Conservation (phyloP, 2,329 filamentous ascomycete species). For the Fusarium guadeloupense region DNA sequence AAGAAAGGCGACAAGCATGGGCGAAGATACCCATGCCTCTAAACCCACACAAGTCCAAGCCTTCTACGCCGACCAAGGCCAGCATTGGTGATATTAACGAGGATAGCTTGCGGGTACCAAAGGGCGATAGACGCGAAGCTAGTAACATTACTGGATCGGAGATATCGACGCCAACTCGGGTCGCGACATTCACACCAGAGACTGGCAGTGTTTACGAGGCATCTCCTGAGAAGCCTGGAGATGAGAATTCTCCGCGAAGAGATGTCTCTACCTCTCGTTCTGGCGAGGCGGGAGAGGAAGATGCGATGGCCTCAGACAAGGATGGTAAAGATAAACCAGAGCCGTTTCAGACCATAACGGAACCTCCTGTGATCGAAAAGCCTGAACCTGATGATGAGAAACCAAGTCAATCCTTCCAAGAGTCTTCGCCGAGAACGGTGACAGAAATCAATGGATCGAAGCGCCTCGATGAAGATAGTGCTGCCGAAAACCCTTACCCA, state of each 20-base stretch:
- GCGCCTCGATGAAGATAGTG: neutral
- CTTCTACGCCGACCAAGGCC: constrained; percentile 5
- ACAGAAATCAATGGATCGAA: neutral
- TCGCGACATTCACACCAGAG: constrained; percentile 17
- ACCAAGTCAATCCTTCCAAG: neutral
- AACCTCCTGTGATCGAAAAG: neutral
- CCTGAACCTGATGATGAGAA: neutral
- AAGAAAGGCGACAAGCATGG: constrained; percentile 46
- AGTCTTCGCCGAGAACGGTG: constrained; percentile 1
- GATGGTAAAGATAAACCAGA: neutral
- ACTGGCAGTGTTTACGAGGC: constrained; percentile 16
- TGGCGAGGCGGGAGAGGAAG: neutral
- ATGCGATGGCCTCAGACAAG: neutral
- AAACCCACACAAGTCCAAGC: constrained; percentile 33
- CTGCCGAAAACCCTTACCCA: neutral
- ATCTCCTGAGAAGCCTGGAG: neutral
- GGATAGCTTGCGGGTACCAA: neutral
- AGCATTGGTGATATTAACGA: neutral
- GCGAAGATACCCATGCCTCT: constrained; percentile 49
- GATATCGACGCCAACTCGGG: constrained; percentile 18
- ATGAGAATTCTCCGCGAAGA: neutral
- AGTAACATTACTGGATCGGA: constrained; percentile 7
- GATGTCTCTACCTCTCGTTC: neutral
- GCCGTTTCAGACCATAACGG: neutral
- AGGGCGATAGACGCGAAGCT: constrained; percentile 6